These are phyloP conservation scores for Tetradesmus obliquus DNA, from an alignment of 139 green algal species.

Conservation along the genomic window DNA sequence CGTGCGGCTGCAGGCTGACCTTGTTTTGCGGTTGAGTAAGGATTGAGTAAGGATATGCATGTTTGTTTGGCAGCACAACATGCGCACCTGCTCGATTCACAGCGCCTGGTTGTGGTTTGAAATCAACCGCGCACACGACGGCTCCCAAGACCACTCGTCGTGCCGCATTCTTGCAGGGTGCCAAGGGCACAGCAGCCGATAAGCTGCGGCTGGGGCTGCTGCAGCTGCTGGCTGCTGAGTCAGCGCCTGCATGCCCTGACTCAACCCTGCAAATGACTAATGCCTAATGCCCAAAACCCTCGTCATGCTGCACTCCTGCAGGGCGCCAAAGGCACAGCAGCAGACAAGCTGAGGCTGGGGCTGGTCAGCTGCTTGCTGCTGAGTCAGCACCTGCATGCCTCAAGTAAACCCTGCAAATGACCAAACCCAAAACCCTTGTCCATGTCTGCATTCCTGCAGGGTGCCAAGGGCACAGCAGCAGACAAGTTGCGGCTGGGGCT, in stretches of 20 bases:
- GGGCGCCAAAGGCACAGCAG: conserved; percentile 60
- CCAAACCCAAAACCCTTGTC: not conserved
- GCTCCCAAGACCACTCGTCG: too few relatives aligned
- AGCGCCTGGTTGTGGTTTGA: too few relatives aligned
- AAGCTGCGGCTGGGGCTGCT: conserved; percentile 93
- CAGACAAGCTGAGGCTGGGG: conserved; percentile 94
- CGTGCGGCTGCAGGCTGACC: not conserved
- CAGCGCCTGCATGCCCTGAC: not conserved
- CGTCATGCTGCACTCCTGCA: conserved; percentile 32
- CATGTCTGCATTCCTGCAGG: conserved; percentile 41
- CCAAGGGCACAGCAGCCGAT: conserved; percentile 76
- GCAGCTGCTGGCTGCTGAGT: conserved; percentile 84
- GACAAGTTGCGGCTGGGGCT: conserved; percentile 96
- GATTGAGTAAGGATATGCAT: too few relatives aligned
- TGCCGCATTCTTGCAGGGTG: conserved; percentile 41
- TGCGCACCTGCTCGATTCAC: too few relatives aligned
- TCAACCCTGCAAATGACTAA: not conserved
- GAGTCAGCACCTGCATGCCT: conserved; percentile 46
- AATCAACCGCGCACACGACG: too few relatives aligned
- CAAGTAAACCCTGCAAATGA: not conserved
- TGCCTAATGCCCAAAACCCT: not conserved
- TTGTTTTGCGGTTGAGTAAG: not conserved
- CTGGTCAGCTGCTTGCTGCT: conserved; percentile 89
- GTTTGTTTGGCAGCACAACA: too few relatives aligned
- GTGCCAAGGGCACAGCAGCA: conserved; percentile 59